Percentiles rank a stretch among this genome's conserved stretches.
Conservation (phyloP, 805 yeast genomes). For the Tetrapisispora iriomotensis region DNA sequence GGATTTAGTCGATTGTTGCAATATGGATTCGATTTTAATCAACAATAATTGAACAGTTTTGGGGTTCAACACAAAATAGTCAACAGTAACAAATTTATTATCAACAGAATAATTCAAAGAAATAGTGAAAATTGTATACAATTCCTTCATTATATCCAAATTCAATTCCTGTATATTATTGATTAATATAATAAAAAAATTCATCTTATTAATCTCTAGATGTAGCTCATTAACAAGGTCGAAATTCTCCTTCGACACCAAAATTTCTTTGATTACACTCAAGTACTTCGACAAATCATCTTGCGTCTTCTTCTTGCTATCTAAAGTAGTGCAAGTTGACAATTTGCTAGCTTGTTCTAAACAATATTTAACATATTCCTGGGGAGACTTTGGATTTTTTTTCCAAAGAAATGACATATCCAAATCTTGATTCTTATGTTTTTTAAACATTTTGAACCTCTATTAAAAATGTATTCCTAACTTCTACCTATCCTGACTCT, state of each 20-base stretch:
- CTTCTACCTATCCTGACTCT: no score
- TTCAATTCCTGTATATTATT: slow-evolving; percentile 57
- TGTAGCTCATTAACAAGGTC: slow-evolving; percentile 71
- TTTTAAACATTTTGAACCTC: slow-evolving; percentile 22
- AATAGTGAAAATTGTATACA: slow-evolving; percentile 59
- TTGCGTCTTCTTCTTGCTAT: slow-evolving; percentile 38
- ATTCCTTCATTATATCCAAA: slow-evolving; percentile 85
- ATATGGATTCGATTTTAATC: slow-evolving; percentile 57
- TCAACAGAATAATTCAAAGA: slow-evolving; percentile 72
- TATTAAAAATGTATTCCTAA: no score
- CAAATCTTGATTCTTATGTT: slow-evolving; percentile 23
- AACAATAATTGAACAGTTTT: slow-evolving; percentile 53
- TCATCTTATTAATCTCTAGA: slow-evolving; percentile 66
- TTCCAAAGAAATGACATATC: slow-evolving; percentile 85
- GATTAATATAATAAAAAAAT: slow-evolving; percentile 54
- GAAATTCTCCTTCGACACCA: slow-evolving; percentile 47
- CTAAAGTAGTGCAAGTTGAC: slow-evolving; percentile 13
- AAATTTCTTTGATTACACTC: slow-evolving; percentile 50
- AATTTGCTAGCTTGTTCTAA: slow-evolving; percentile 48
- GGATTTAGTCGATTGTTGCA: slow-evolving; percentile 7
- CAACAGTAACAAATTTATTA: slow-evolving; percentile 75
- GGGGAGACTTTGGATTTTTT: slow-evolving; percentile 82
- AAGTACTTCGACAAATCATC: slow-evolving; percentile 67
- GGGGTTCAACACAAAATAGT: slow-evolving; percentile 61
- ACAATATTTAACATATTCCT: slow-evolving; percentile 67